Base-by-base conservation (phyloP, 495 filamentous ascomycete species). In the Aspergillus haitiensis region DNA sequence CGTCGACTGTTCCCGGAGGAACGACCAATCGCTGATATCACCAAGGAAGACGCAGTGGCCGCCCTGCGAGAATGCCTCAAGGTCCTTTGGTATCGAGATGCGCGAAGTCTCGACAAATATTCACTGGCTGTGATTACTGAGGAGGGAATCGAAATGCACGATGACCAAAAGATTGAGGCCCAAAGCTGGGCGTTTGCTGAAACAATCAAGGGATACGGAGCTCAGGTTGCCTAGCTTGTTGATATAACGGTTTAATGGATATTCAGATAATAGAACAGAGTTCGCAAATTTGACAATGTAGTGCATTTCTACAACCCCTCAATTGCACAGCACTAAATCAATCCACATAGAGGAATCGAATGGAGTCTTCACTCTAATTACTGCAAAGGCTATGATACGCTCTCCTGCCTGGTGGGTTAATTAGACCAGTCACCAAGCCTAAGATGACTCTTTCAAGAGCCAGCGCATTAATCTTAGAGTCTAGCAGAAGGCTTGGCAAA, bases 121-220 rank as follows among this genome's bases (percentile, higher is more conserved):
- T 91, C 89, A 54, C 87, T 98, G 71, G 93, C 93, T 12, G 82
- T 97, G 32, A 82, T 98, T 52, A 93, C 91, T 45, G 85, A 88
- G 73, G 89, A 91, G 32, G 81, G 75, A 5, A 86, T 97, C 65
- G 90, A 97, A 64, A 66, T 97, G 68, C 86, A 84, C 74, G 84
- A 93, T 77, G 78, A 88, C 67, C 89, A 95, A 78, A 81, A 86
- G 71, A 71, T 91, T 54, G 85, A 89, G 64, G 74, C 82, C 60
- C 92, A 97, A 81, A 97, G 92, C 82, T 98, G 94, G 94, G 92
- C 91, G 57, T 98, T 98, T 80, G 91, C 92, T 10, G 90, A 96
- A 73, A 79, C 81, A 44, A 94, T 96, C 69, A 86, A 79, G 70
- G 89, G 89, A 56, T 91, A 91, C 71, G 88, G 88, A 36, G 83